Evolutionary conservation across 768 basidiomycete genomes (phyloP), one percentile per base, ranked within the genome.

Genomic region (Leccinum olivaceopallidum): DNA sequence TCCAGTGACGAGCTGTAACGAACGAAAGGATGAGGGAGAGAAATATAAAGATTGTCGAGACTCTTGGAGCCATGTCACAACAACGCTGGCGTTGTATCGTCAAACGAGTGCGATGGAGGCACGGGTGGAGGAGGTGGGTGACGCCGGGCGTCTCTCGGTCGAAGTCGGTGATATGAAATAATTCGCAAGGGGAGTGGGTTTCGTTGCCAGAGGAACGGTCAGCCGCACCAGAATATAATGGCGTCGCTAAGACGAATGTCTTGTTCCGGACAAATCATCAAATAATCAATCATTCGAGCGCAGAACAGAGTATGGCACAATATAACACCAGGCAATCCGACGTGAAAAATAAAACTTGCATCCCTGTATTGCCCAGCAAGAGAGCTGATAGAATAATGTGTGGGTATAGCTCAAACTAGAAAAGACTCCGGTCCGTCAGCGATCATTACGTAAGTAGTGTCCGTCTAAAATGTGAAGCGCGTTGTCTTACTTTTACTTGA

Each of bases 21-120:
- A 81, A 55, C 71, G 71, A 63, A 64, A 79, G 55, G 20, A 61
- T 20, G 76, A 71, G n/a, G 73, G 76, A 34, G 73, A 74, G 55
- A 71, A 75, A 60, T 74, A 69, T 32, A 69, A 71, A 55, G 76
- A 68, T 56, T 73, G 63, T 52, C 64, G 69, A 58, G 75, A 69
- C 30, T 58, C 61, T 65, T 63, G 53, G 8, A 24, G 53, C 16
- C 69, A 71, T 69, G 54, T 66, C 44, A 47, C n/a, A n/a, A 44
- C 47, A 56, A 55, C 47, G 39, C n/a, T 22, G 14, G 7, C 8
- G 48, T 16, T 48, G 37, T 57, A 53, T 57, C 53, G 58, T 58
- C 12, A 55, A 70, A 69, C 36, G 73, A 75, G 57, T 56, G 71
- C 52, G 49, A 26, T 58, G 30, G 58, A 59, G 54, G 42, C n/a